A percentile compares a stretch with the other conserved stretches of the same genome.
These are phyloP conservation scores for Ulota crispa DNA, from an alignment of 225 moss, liverwort and hornwort species.

Conservation along the genomic window DNA sequence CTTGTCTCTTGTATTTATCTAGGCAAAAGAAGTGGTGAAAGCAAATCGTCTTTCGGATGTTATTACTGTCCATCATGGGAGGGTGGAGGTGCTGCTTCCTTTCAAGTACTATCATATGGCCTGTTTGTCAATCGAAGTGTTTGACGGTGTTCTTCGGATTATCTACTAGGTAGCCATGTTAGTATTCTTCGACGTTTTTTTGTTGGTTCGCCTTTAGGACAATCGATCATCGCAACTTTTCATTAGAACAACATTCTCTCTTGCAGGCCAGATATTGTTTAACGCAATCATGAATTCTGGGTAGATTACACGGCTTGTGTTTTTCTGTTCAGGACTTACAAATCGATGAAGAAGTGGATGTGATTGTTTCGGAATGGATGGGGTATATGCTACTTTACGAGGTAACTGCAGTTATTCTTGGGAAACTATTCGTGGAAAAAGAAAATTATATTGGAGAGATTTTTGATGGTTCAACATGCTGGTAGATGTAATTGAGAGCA, in stretches of 20 bases:
- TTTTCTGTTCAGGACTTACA: conserved; percentile 70
- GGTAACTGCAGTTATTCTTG: conserved; percentile 35
- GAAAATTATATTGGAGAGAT: not conserved
- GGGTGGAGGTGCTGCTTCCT: conserved; percentile 70
- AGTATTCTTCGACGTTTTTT: not conserved
- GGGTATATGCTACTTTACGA: conserved; percentile 99
- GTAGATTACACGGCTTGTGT: conserved; percentile 3
- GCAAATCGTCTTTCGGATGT: conserved; percentile 69
- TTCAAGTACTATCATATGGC: conserved; percentile 31
- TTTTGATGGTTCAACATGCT: not conserved
- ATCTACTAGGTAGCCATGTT: conserved; percentile 3
- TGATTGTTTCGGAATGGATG: conserved; percentile 99
- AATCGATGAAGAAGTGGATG: conserved; percentile 80
- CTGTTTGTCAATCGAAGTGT: conserved; percentile 18
- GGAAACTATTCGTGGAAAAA: conserved; percentile 12
- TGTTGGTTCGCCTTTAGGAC: not conserved
- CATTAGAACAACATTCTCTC: not conserved
- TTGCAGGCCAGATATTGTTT: not conserved
- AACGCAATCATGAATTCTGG: not conserved
- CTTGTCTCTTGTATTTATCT: conserved; percentile 23
- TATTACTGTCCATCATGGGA: conserved; percentile 83
- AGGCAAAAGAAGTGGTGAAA: conserved; percentile 94
- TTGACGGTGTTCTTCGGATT: conserved; percentile 15
- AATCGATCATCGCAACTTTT: conserved; percentile 2
- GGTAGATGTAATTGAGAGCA: conserved; percentile 3